These are phyloP conservation scores for Kwoniella botswanensis DNA, from an alignment of 768 basidiomycete genomes.

Conservation along the genomic window DNA sequence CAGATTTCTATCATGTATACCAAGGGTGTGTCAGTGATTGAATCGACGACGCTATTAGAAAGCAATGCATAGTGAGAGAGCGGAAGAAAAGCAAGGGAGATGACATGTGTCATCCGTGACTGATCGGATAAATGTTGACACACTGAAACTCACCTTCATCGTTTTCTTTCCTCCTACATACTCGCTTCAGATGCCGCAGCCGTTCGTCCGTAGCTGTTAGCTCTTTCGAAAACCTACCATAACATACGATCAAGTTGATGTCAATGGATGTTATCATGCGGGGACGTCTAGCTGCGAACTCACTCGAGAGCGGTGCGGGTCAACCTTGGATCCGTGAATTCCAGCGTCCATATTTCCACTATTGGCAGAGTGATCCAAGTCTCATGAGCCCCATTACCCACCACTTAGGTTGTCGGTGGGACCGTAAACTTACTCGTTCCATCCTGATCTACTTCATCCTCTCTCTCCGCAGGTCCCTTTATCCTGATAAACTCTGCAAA, in stretches of 20 bases:
- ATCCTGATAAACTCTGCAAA: constrained; percentile 39
- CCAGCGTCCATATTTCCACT: constrained; percentile 53
- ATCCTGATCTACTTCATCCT: constrained; percentile 40
- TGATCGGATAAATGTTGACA: not conserved
- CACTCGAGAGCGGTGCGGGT: constrained; percentile 45
- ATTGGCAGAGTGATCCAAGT: too few species aligned
- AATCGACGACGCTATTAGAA: too few species aligned
- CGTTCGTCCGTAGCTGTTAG: constrained; percentile 29
- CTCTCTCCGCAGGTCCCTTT: constrained; percentile 45
- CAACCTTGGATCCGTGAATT: constrained; percentile 42
- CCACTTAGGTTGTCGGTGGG: not conserved
- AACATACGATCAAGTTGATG: not conserved
- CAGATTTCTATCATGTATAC: constrained; percentile 18
- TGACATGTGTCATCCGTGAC: not conserved
- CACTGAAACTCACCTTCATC: constrained; percentile 18
- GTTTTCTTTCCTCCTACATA: constrained; percentile 32
- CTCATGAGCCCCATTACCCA: too few species aligned
- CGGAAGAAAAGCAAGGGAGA: not conserved
- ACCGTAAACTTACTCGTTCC: constrained; percentile 36
- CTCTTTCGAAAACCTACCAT: constrained; percentile 38
- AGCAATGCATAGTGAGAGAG: not conserved
- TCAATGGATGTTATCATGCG: too few species aligned
- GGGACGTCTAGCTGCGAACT: constrained; percentile 2
- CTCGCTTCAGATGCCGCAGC: constrained; percentile 50
- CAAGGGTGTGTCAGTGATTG: too few species aligned